Conservation (phyloP, 371 early-diverging fungal species). For the Apophysomyces variabilis region DNA sequence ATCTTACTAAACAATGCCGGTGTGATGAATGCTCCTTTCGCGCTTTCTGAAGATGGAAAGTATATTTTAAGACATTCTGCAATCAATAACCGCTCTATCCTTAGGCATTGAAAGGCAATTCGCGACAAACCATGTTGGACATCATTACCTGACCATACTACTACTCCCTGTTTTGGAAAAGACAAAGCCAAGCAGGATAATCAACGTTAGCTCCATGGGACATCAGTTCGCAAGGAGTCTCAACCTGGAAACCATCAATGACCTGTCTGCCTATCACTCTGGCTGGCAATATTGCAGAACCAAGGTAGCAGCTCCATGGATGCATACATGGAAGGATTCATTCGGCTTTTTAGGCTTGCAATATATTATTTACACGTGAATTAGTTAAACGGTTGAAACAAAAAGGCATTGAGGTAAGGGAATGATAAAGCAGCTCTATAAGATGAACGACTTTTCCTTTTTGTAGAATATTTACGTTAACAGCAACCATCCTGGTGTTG, state of each 20-base stretch:
- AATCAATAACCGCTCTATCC: not conserved
- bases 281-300: constrained; percentile 25
- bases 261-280: constrained; percentile 35
- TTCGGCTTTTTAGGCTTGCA: constrained; percentile 31
- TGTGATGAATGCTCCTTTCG: constrained; percentile 70
- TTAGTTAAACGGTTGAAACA: constrained; percentile 42
- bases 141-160: constrained; percentile 67
- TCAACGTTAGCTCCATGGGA: constrained; percentile 54
- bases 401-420: constrained; percentile 29
- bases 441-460: not conserved
- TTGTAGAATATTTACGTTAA: constrained; percentile 62
- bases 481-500: constrained; percentile 71
- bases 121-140: constrained; percentile 78
- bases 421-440: not conserved
- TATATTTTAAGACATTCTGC: constrained; percentile 15
- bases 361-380: constrained; percentile 49
- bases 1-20: constrained; percentile 74
- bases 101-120: constrained; percentile 37
- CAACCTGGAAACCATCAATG: constrained; percentile 46
- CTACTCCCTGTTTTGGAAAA: constrained; percentile 66
- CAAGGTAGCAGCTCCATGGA: constrained; percentile 28
- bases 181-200: constrained; percentile 59
- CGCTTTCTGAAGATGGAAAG: constrained; percentile 66
- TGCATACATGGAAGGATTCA: constrained; percentile 40
- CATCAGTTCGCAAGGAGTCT: constrained; percentile 3